Percentiles rank a stretch among this genome's conserved stretches.
Evolutionary conservation across 2,329 filamentous ascomycete species (phyloP).

Genomic region (Cladosporium cucumerinum): DNA sequence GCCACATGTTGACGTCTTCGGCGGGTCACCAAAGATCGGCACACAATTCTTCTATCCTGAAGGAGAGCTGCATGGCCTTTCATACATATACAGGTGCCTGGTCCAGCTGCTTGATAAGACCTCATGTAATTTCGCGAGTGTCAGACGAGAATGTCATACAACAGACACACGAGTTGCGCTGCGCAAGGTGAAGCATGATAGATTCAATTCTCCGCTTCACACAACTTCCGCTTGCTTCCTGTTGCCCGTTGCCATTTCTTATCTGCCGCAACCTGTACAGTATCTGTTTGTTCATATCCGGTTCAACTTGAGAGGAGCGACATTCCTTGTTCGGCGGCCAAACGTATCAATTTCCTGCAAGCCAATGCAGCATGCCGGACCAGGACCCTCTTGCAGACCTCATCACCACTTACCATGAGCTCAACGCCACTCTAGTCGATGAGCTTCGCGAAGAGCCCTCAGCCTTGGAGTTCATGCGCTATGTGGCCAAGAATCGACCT

Average conservation of each 20-base stretch:
- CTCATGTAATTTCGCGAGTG: neutral
- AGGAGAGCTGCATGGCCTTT: neutral
- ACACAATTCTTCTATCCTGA: neutral
- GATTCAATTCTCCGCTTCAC: neutral
- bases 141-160: neutral
- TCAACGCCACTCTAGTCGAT: slow-evolving; percentile 61
- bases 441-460: slow-evolving; percentile 64
- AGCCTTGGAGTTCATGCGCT: slow-evolving; percentile 75
- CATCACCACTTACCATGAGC: slow-evolving; percentile 68
- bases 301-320: neutral
- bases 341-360: neutral
- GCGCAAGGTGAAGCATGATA: neutral
- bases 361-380: neutral
- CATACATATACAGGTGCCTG: neutral
- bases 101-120: neutral
- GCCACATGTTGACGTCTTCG: slow-evolving; percentile 14
- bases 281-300: neutral
- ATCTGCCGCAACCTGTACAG: neutral
- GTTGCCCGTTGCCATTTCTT: neutral
- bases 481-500: slow-evolving; percentile 69
- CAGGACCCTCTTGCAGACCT: slow-evolving; percentile 37
- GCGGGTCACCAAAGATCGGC: slow-evolving; percentile 1
- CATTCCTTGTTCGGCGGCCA: neutral
- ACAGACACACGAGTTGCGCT: neutral
- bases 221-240: neutral